Evolutionary conservation across 2,329 filamentous ascomycete genomes (phyloP), one percentile per base, ranked within the genome.

Genomic region (Xylariaceae sp.): DNA sequence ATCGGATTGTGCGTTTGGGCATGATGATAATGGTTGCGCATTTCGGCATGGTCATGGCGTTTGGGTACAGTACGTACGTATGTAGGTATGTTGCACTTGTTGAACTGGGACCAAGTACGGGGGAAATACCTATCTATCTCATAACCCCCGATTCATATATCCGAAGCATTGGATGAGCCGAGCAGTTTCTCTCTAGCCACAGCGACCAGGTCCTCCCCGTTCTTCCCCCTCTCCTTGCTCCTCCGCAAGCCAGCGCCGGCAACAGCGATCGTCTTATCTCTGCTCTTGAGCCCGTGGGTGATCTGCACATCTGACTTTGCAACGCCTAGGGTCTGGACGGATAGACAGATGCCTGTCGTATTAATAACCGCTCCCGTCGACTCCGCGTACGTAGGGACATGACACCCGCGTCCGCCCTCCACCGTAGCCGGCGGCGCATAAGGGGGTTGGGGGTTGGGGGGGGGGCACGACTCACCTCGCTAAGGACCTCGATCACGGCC

Each of bases 241-340:
- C 47, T 56, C 37, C 47, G 59, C 37, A 69, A 64, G 23, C 54
- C 56, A 19, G 65, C 63, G 40, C 60, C 57, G 16, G 75, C 63
- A 46, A 70, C 64, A 44, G 56, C 61, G 54, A 89, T 71, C 0
- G 80, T 86, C 73, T 91, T 91, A 43, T 87, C 82, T 54, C 82
- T 79, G 19, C 83, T 86, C 69, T 86, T 90, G 50, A 80, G 68
- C 0, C 88, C 88, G 16, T 83, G 83, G 12, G 81, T 79, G 41
- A 91, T 81, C 43, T 81, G 77, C 1, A 90, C 72, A 57, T 84
- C 79, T 1, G 87, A 86, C 67, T 87, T 89, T 26, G 87, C 81
- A 6, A 88, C 75, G 1, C 77, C 76, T 2, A 90, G 76, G 5
- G 79, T 77, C 82, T 87, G 59, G 7, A 29, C 10, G 10, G 26